Evolutionary conservation across 2,329 filamentous ascomycete species (phyloP), one percentile per base, ranked within the genome.

Genomic region (Xylogone sp.): DNA sequence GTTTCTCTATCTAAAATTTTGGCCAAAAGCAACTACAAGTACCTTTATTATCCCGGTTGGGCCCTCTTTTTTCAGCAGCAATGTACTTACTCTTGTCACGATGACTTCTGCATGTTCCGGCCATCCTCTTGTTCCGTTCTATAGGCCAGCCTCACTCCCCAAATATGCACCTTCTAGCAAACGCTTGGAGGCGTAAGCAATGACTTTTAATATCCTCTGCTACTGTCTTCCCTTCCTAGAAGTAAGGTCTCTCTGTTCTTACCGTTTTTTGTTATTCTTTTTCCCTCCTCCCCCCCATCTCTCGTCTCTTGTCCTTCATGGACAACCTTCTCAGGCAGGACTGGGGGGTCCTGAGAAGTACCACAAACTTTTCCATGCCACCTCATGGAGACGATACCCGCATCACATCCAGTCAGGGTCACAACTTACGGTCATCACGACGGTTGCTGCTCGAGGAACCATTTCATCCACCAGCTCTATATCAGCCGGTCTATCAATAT

Each of bases 241-340:
- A 39, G n/a, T 13, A 16, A 39, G 34, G n/a, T 13, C n/a, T 39
- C 34, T 39, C 6, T 7, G 5, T 39, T 39, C 5, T 16, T 39
- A 16, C 34, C n/a, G 13, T 39, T 16, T 18, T 39, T 39, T 7
- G 5, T 39, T 18, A 6, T 39, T 39, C 34, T 7, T 18, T 39
- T n/a, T n/a, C n/a, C n/a, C n/a, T n/a, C n/a, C n/a, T n/a, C n/a
- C n/a, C n/a, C n/a, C n/a, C n/a, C n/a, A n/a, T n/a, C n/a, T n/a
- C n/a, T n/a, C n/a, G n/a, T n/a, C n/a, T n/a, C 34, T 13, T 39
- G 34, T 27, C 31, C 20, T 55, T 48, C 53, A 63, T 63, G 59
- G 58, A 57, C 54, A 53, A 57, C 46, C 48, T 47, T 46, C 21
- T 53, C 19, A 53, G 49, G 49, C 50, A 45, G 43, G 51, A 53